Percentiles rank a stretch among this genome's conserved stretches.
These are phyloP conservation scores for Hyaloperonospora brassicae DNA, from an alignment of 352 stramenopile genomes.

Conservation along the genomic window DNA sequence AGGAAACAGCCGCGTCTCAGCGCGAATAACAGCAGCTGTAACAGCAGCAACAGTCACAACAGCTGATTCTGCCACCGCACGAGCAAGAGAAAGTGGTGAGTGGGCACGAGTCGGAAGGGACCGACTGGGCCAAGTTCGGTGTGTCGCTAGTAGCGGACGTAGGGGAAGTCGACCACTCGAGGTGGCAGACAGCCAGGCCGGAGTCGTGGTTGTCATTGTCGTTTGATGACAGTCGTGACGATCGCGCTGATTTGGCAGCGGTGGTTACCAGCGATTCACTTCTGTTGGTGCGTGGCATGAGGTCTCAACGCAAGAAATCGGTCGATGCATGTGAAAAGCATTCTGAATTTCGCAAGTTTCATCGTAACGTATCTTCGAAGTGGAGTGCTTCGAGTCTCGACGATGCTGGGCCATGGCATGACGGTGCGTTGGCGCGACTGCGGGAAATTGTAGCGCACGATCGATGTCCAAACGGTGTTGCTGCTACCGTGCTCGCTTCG, in stretches of 20 bases:
- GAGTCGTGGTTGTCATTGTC: background rate
- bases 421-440: conserved; percentile 37
- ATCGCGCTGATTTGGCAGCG: conserved; percentile 35
- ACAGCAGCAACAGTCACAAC: background rate
- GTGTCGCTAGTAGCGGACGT: conserved; percentile 25
- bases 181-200: conserved; percentile 6
- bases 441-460: conserved; percentile 12
- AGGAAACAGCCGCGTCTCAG: conserved; percentile 52
- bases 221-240: conserved; percentile 34
- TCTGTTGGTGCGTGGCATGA: conserved; percentile 17
- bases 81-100: conserved; percentile 4
- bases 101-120: conserved; percentile 10
- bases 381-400: conserved; percentile 71
- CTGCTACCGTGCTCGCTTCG: background rate
- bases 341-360: conserved; percentile 18
- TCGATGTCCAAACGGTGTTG: conserved; percentile 4
- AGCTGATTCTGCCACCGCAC: too few relatives aligned
- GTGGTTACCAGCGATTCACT: conserved; percentile 28
- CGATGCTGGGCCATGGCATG: conserved; percentile 70
- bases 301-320: conserved; percentile 6
- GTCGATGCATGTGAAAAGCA: conserved; percentile 15
- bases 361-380: conserved; percentile 34
- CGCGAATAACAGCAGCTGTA: conserved; percentile 30
- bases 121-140: conserved; percentile 15
- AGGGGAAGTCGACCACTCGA: conserved; percentile 18